Evolutionary conservation across 2,329 filamentous ascomycete species (phyloP), one percentile per base, ranked within the genome.

Genomic region (Ceratocystis albifundus): DNA sequence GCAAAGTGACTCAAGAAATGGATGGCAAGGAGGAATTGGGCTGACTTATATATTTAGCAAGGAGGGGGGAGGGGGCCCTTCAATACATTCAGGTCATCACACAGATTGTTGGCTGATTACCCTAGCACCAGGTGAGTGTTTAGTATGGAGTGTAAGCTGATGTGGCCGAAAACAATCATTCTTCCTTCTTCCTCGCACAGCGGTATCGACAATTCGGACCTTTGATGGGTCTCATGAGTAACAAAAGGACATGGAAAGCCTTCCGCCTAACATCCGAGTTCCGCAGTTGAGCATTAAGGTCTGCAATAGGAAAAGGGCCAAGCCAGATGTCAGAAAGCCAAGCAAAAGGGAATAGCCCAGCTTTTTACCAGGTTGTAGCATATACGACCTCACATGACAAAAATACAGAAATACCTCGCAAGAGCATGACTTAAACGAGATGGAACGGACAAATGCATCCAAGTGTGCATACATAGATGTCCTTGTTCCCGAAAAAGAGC

Each of bases 321-420:
- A n/a, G 30, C 15, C n/a, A 28, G 55, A 15, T n/a, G 55, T 36
- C 55, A n/a, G 30, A 57, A 17, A 17, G 55, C 12, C 55, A 59
- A n/a, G 25, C n/a, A 17, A 15, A 59, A n/a, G 12, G 36, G 36
- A 41, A 41, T 41, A 41, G 36, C 36, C 36, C 36, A 41, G 36
- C 36, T 41, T 41, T 41, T 12, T 41, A 41, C 36, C 28, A 30
- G 55, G 2, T 17, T 36, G 55, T 30, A 36, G 7, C 4, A 59
- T 59, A 36, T 30, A 30, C 30, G 17, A 32, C 8, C 17, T 30
- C 28, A 59, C n/a, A 17, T 30, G 28, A 59, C 55, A 36, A 59
- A 59, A 30, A 59, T 30, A 59, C 55, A 59, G 55, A 59, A 59
- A 59, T 59, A 32, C 28, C 55, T 59, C 17, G 55, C 32, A 7